A percentile compares a stretch with the other conserved stretches of the same genome.
Evolutionary conservation across 23 red algal genomes (phyloP).

Genomic region (Gracilariopsis chorda): DNA sequence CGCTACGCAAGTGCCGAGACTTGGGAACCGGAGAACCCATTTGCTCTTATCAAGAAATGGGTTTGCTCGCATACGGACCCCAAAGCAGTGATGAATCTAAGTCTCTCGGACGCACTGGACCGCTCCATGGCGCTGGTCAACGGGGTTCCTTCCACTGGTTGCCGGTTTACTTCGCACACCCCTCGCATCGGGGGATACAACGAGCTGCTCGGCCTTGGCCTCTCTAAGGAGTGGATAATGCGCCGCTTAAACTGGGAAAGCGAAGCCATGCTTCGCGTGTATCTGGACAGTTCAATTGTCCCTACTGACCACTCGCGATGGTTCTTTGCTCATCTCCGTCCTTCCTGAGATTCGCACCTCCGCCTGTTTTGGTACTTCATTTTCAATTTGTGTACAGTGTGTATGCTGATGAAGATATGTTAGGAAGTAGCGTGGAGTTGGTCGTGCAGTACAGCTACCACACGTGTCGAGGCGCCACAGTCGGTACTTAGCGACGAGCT

Average conservation of each 20-base stretch:
- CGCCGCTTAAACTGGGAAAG: neutral
- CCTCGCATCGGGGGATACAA: neutral
- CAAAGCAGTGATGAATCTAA: neutral
- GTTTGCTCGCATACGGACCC: neutral
- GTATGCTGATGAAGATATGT: no score
- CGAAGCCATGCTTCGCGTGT: neutral
- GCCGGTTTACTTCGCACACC: neutral
- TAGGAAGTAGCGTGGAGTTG: no score
- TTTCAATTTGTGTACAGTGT: no score
- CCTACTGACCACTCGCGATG: neutral
- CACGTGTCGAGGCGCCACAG: no score
- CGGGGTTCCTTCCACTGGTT: neutral
- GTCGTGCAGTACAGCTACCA: no score
- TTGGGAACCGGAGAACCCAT: neutral
- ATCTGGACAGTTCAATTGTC: neutral
- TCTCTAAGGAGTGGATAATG: neutral
- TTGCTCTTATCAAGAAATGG: neutral
- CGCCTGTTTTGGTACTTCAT: neutral
- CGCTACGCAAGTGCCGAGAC: neutral
- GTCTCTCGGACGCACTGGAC: neutral
- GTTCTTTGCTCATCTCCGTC: neutral
- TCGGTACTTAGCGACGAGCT: no score
- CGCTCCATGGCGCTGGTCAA: neutral
- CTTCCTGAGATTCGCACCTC: slow-evolving; percentile 3
- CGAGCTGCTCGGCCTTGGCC: neutral